Conservation (phyloP, 2,329 filamentous ascomycete species). For the Ophiostoma pallidulum region DNA sequence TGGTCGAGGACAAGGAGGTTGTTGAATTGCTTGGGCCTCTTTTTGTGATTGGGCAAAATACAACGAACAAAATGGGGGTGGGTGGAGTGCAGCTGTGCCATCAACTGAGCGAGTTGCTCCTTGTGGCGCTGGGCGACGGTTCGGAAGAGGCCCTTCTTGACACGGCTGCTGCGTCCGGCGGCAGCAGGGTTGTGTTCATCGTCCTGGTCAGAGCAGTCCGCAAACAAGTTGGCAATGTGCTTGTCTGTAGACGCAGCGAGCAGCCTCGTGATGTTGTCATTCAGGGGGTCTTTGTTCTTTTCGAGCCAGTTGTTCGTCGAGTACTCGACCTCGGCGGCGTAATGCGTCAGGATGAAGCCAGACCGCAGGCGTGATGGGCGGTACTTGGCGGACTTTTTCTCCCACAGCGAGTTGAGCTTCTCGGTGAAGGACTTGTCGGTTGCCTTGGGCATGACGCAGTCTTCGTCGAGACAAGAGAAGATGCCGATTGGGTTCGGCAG, state of each 20-base stretch:
- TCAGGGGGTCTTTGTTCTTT: slow-evolving; percentile 97
- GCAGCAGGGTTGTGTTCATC: slow-evolving; percentile 46
- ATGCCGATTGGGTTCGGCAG: slow-evolving; percentile 95
- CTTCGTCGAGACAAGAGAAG: slow-evolving; percentile 95
- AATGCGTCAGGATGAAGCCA: slow-evolving; percentile 93
- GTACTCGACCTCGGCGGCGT: slow-evolving; percentile 96
- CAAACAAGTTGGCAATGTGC: slow-evolving; percentile 76
- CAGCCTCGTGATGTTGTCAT: slow-evolving; percentile 90
- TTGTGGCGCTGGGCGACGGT: slow-evolving; percentile 96
- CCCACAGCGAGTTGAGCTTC: slow-evolving; percentile 94
- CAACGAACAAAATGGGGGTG: slow-evolving; percentile 98
- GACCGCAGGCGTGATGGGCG: slow-evolving; percentile 77
- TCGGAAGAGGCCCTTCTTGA: slow-evolving; percentile 95
- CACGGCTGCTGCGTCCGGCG: slow-evolving; percentile 61
- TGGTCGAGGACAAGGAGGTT: slow-evolving; percentile 92
- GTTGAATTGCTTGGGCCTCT: slow-evolving; percentile 85
- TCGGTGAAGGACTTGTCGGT: slow-evolving; percentile 96
- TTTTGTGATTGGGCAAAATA: slow-evolving; percentile 97
- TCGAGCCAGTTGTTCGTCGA: slow-evolving; percentile 91
- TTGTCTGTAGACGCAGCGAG: slow-evolving; percentile 72
- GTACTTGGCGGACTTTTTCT: slow-evolving; percentile 92
- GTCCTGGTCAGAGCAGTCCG: slow-evolving; percentile 72
- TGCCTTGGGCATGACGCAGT: slow-evolving; percentile 97
- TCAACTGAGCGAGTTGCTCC: slow-evolving; percentile 92
- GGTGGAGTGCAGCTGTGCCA: slow-evolving; percentile 88